Base-by-base conservation (phyloP, 2,329 filamentous ascomycete genomes). In the Ophiostoma quercus region DNA sequence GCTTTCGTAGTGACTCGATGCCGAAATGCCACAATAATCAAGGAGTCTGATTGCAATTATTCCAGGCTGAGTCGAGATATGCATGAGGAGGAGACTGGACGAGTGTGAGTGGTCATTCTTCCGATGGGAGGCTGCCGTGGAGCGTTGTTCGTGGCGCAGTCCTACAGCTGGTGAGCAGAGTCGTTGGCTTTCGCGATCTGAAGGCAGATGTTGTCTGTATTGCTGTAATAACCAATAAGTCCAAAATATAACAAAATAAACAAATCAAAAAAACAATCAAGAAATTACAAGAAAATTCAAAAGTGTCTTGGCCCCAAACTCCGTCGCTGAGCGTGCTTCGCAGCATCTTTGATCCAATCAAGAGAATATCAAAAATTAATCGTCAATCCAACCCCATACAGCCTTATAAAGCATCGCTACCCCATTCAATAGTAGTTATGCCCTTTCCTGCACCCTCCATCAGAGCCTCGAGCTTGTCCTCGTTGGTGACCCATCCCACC, bases 391-490 rank as follows among this genome's bases (percentile, higher is more conserved):
- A 41, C 11, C 11, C 12, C 14, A 66, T 39, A 51, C 47, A 60
- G 7, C 1, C 25, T 68, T 34, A 66, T 3, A 39, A 32, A 43
- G 41, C 29, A 29, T 69, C 68, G 11, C 41, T 60, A 0, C 80
- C 82, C 82, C 82, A 84, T 68, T 84, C 81, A 22, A 84, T 77
- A 2, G 75, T 67, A 0, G 76, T 73, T 12, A 77, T 72, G 4
- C 75, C 76, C 57, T 79, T 79, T 1, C 80, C 80, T 68, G 79
- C 80, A 37, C 80, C 80, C 73, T 84, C 82, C 83, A 85, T 85
- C 65, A 85, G 79, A 19, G 78, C 82, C 74, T 85, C 84, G 8
- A 85, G 78, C 73, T 83, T 84, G 71, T 85, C 84, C 74, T 85
- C 83, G 69, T 82, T 82, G 1, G 83, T 84, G 9, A 85, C 81